Percentiles rank a stretch among this genome's conserved stretches.
Conservation (phyloP, 2,329 filamentous ascomycete species). For the Exophiala alcalophila region DNA sequence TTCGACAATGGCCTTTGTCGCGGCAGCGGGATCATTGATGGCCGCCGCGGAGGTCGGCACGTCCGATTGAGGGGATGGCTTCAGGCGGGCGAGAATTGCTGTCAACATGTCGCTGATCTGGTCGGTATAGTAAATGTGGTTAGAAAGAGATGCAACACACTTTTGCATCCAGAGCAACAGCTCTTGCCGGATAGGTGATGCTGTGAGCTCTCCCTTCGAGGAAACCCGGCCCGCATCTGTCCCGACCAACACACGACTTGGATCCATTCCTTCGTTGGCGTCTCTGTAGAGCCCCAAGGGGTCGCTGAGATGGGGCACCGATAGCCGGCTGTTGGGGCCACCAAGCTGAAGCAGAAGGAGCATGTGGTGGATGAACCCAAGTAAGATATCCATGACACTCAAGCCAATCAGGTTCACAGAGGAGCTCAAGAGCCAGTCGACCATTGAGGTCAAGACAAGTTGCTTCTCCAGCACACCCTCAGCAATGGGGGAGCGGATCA, state of each 20-base stretch:
- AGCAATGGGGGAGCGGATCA: slow-evolving; percentile 65
- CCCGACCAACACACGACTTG: slow-evolving; percentile 17
- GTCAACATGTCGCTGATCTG: slow-evolving; percentile 94
- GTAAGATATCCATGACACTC: slow-evolving; percentile 90
- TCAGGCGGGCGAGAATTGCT: slow-evolving; percentile 73
- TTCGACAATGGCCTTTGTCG: slow-evolving; percentile 49
- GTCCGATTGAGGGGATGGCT: slow-evolving; percentile 55
- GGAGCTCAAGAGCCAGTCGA: slow-evolving; percentile 78
- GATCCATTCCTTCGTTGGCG: slow-evolving; percentile 28
- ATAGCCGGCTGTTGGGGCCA: slow-evolving; percentile 39
- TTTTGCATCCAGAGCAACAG: slow-evolving; percentile 70
- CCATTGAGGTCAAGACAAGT: slow-evolving; percentile 70
- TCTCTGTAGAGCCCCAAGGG: slow-evolving; percentile 33
- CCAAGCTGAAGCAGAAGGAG: slow-evolving; percentile 69
- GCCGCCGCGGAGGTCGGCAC: slow-evolving; percentile 46
- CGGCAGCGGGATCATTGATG: slow-evolving; percentile 50
- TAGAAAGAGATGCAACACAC: slow-evolving; percentile 87
- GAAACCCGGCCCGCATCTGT: slow-evolving; percentile 8
- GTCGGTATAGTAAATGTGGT: slow-evolving; percentile 94
- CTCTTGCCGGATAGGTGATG: slow-evolving; percentile 55
- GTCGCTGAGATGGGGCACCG: slow-evolving; percentile 38
- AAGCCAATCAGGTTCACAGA: slow-evolving; percentile 91
- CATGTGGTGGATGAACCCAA: slow-evolving; percentile 81
- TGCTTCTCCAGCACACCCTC: slow-evolving; percentile 73
- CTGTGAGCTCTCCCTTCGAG: slow-evolving; percentile 40